phyloP scores from a whole-genome alignment of 129 eudicot genomes.

The Oenanthe sinensis region DNA sequence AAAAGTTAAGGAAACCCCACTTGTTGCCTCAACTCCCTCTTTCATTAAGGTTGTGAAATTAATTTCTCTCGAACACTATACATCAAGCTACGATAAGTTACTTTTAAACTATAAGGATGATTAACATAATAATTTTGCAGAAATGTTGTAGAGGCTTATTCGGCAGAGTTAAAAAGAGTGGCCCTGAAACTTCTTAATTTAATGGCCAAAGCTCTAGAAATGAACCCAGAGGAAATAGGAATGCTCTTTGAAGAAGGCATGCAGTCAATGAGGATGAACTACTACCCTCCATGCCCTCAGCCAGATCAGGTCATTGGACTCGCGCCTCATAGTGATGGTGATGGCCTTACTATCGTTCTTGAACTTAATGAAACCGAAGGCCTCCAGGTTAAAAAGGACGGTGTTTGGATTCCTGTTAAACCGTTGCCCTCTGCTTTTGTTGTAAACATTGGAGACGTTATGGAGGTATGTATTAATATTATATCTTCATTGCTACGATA shows the following conservation, averaged over 20 bases:
- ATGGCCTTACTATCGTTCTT: conserved; percentile 32
- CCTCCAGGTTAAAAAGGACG: conserved; percentile 33
- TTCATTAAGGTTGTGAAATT: conserved; percentile 29
- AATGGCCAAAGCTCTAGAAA: conserved; percentile 33
- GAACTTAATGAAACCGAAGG: conserved; percentile 40
- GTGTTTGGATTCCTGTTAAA: conserved; percentile 28
- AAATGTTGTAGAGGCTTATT: conserved; percentile 34
- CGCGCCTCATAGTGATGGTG: conserved; percentile 32
- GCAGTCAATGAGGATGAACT: conserved; percentile 34
- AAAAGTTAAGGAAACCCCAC: conserved; percentile 26
- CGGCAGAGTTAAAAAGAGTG: conserved; percentile 23
- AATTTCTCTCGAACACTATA: background rate
- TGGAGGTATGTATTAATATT: conserved; percentile 23
- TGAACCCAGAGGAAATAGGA: conserved; percentile 21
- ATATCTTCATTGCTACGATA: background rate
- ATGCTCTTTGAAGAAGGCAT: conserved; percentile 31
- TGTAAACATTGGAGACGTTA: conserved; percentile 24
- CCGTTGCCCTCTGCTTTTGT: conserved; percentile 34
- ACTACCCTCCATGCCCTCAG: conserved; percentile 48
- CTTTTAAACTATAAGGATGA: background rate
- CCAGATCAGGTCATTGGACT: conserved; percentile 42
- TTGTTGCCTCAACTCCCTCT: conserved; percentile 36
- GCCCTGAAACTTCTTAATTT: conserved; percentile 17
- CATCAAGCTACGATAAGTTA: background rate
- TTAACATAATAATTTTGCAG: conserved; percentile 8